Percentiles rank a stretch among this genome's conserved stretches.
Evolutionary conservation across 2,329 filamentous ascomycete genomes (phyloP).

Genomic region (Alternaria dauci): DNA sequence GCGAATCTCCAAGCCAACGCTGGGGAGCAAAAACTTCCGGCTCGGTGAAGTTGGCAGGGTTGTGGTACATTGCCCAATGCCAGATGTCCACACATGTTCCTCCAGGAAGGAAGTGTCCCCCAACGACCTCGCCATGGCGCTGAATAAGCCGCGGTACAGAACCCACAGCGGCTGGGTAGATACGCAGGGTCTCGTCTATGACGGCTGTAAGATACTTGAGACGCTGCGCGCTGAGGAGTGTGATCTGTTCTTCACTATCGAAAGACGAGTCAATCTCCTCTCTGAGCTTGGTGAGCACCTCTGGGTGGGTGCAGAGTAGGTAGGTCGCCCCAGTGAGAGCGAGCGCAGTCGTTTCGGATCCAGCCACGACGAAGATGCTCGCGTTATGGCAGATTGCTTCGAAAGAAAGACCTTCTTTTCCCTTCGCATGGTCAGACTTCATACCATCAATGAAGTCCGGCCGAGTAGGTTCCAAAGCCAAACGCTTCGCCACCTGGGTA

Average conservation of each 20-base stretch:
- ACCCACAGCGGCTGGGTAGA: constrained; percentile 26
- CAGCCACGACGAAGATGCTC: constrained; percentile 31
- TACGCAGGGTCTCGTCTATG: constrained; percentile 45
- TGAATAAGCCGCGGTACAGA: constrained; percentile 13
- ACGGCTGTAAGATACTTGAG: constrained; percentile 31
- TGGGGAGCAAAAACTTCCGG: constrained; percentile 2
- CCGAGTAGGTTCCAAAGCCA: constrained; percentile 23
- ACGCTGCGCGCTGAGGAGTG: constrained; percentile 26
- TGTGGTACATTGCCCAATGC: constrained; percentile 14
- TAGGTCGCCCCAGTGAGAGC: constrained; percentile 24
- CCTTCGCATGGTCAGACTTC: constrained; percentile 19
- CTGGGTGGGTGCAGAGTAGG: constrained; percentile 23
- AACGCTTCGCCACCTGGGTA: constrained; percentile 4
- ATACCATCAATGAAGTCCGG: constrained; percentile 30
- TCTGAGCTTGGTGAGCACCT: constrained; percentile 21
- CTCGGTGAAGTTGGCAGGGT: constrained; percentile 9
- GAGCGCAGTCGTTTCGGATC: constrained; percentile 30
- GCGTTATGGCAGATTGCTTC: constrained; percentile 18
- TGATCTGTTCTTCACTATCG: constrained; percentile 37
- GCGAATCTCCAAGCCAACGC: constrained; percentile 3
- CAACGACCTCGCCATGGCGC: constrained; percentile 7
- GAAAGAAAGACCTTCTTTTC: constrained; percentile 25
- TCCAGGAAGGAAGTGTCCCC: constrained; percentile 4
- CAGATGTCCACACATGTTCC: constrained; percentile 7
- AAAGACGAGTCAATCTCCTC: constrained; percentile 31